Conservation (phyloP, 2,329 filamentous ascomycete genomes). For the Tolypocladium cylindrosporum region DNA sequence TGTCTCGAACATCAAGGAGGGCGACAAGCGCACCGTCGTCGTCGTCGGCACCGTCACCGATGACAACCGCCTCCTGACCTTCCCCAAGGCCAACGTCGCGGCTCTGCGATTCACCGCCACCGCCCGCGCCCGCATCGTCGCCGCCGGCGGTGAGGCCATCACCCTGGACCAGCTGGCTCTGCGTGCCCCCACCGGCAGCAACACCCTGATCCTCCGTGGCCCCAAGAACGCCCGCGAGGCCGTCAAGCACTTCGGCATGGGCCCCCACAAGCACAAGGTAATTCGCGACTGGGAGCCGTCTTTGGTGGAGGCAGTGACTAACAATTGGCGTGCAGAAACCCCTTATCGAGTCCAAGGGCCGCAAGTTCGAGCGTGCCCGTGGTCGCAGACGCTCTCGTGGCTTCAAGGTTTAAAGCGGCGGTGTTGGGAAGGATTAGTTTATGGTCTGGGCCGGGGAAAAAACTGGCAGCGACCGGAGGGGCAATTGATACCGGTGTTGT, state of each 20-base stretch:
- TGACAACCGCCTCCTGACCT: conserved; percentile 83
- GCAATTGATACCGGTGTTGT: conserved; percentile 18
- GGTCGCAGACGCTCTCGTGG: conserved; percentile 95
- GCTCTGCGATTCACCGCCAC: conserved; percentile 96
- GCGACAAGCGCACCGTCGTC: conserved; percentile 78
- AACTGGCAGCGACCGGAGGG: conserved; percentile 7
- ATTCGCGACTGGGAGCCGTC: conserved; percentile 13
- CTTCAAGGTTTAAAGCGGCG: conserved; percentile 92
- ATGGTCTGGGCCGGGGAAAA: conserved; percentile 2
- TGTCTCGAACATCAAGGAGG: conserved; percentile 55
- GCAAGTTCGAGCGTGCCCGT: conserved; percentile 99
- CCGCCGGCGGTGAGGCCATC: conserved; percentile 88
- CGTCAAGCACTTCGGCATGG: conserved; percentile 98
- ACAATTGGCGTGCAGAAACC: conserved; percentile 58
- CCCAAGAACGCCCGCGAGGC: conserved; percentile 98
- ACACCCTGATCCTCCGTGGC: conserved; percentile 93
- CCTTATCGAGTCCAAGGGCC: conserved; percentile 94
- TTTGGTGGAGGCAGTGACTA: not conserved
- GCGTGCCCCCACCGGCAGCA: conserved; percentile 87
- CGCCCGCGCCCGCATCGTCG: conserved; percentile 84
- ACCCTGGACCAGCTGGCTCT: conserved; percentile 97
- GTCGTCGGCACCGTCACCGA: conserved; percentile 94
- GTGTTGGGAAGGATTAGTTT: conserved; percentile 9
- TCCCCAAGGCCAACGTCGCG: conserved; percentile 89
- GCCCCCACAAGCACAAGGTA: conserved; percentile 96